phyloP scores from a whole-genome alignment of 331 rosid genomes.

The Malus hybrid region DNA sequence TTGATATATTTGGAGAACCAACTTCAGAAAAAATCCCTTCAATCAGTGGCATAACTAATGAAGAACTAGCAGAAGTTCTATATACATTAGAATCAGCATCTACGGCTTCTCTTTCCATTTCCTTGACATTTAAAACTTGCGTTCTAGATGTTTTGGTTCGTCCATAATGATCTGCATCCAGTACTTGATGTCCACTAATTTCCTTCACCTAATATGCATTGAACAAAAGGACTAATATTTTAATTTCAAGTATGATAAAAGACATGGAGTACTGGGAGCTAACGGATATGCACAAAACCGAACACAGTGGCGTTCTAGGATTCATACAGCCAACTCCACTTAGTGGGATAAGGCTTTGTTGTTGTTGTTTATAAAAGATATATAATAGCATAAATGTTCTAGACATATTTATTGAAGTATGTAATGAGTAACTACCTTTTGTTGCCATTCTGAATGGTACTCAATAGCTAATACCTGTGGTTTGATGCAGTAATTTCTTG shows the following conservation, averaged over 20 bases:
- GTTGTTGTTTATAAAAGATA: background rate
- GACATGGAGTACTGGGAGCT: too few species aligned
- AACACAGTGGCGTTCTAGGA: too few species aligned
- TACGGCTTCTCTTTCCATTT: slow-evolving; percentile 15
- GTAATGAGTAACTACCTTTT: background rate
- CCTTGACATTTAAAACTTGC: slow-evolving; percentile 22
- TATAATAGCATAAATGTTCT: background rate
- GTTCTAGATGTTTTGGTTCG: slow-evolving; percentile 23
- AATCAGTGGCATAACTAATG: slow-evolving; percentile 12
- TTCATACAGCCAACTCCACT: too few species aligned
- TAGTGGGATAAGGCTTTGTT: too few species aligned
- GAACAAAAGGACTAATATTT: background rate
- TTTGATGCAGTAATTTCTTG: slow-evolving; percentile 31
- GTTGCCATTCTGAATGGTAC: slow-evolving; percentile 60
- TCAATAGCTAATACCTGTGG: slow-evolving; percentile 53
- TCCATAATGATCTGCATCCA: slow-evolving; percentile 9
- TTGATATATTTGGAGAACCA: background rate
- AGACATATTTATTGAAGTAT: background rate
- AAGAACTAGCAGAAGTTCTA: slow-evolving; percentile 17
- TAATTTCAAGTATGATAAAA: background rate
- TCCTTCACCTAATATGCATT: slow-evolving; percentile 29
- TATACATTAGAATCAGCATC: slow-evolving; percentile 11
- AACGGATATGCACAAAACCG: too few species aligned
- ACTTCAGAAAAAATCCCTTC: background rate
- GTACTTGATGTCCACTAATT: slow-evolving; percentile 18